These are phyloP conservation scores for Penicillium palitans DNA, from an alignment of 2,329 filamentous ascomycete genomes.

Conservation along the genomic window DNA sequence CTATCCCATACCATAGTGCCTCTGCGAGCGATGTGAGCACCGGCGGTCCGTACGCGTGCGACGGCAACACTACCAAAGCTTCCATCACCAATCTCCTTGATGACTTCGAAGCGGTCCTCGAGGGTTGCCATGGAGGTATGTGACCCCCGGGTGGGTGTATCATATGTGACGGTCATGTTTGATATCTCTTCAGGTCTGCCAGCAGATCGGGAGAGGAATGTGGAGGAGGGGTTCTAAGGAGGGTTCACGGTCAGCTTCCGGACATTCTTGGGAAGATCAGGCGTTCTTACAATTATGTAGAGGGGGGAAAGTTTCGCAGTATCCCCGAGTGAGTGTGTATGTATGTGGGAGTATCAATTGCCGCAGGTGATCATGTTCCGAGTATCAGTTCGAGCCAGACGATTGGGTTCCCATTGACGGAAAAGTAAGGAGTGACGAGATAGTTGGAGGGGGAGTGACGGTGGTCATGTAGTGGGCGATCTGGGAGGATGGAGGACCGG, in stretches of 20 bases:
- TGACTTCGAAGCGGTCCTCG: conserved; percentile 91
- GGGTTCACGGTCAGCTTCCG: conserved; percentile 11
- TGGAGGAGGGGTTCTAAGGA: conserved; percentile 3
- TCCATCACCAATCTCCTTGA: conserved; percentile 98
- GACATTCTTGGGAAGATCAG: not conserved
- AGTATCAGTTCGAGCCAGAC: conserved; percentile 23
- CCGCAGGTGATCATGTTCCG: conserved; percentile 35
- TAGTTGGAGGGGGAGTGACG: conserved; percentile 30
- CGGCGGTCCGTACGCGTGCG: conserved; percentile 86
- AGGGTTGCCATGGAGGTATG: conserved; percentile 58
- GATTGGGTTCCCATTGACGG: conserved; percentile 30
- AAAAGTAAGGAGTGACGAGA: conserved; percentile 27
- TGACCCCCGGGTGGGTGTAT: conserved; percentile 68
- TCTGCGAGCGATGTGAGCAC: conserved; percentile 81
- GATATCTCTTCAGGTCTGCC: conserved; percentile 40
- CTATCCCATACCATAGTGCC: conserved; percentile 78
- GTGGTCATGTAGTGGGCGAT: conserved; percentile 28
- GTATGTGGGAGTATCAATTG: conserved; percentile 25
- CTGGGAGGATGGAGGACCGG: conserved; percentile 26
- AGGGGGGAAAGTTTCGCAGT: conserved; percentile 11
- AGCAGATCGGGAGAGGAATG: conserved; percentile 39
- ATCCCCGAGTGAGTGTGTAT: conserved; percentile 16
- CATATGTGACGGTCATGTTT: conserved; percentile 75
- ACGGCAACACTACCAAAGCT: conserved; percentile 96
- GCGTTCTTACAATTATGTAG: conserved; percentile 19